Evolutionary conservation across 106 monocot species (phyloP).

Genomic region (Agapanthus africanus): DNA sequence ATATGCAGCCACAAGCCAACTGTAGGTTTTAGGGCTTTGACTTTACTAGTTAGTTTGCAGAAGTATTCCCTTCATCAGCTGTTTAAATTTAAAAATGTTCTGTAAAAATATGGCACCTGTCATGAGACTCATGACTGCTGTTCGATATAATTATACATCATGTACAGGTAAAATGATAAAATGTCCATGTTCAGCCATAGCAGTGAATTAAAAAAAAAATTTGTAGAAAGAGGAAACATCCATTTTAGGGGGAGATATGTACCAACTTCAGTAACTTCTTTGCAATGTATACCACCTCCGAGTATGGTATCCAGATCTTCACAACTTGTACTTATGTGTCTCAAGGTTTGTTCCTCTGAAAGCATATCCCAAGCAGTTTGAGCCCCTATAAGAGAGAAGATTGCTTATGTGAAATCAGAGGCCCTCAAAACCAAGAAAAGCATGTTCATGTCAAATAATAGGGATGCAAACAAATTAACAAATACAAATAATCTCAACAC

Average conservation of each 20-base stretch:
- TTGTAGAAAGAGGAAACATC: background rate
- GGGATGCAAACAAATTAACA: background rate
- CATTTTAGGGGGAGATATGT: background rate
- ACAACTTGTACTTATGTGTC: slow-evolving; percentile 72
- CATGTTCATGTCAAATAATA: background rate
- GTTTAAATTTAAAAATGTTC: background rate
- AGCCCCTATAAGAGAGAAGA: slow-evolving; percentile 32
- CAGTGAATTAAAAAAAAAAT: background rate
- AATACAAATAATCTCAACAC: background rate
- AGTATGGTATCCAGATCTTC: slow-evolving; percentile 75
- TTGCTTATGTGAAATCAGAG: background rate
- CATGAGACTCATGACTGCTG: background rate
- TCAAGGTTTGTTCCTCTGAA: slow-evolving; percentile 64
- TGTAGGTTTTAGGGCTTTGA: background rate
- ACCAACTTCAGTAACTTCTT: slow-evolving; percentile 97
- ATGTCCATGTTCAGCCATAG: background rate
- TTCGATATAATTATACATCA: background rate
- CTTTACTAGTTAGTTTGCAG: background rate
- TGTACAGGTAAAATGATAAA: background rate
- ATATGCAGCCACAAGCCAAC: background rate
- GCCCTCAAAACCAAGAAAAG: background rate
- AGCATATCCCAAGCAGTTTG: slow-evolving; percentile 97
- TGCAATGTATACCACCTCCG: slow-evolving; percentile 92
- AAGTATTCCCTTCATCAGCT: background rate
- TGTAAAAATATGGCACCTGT: background rate